Base-by-base conservation (phyloP, 1,139 yeast species). In the Candida glucosophila region DNA sequence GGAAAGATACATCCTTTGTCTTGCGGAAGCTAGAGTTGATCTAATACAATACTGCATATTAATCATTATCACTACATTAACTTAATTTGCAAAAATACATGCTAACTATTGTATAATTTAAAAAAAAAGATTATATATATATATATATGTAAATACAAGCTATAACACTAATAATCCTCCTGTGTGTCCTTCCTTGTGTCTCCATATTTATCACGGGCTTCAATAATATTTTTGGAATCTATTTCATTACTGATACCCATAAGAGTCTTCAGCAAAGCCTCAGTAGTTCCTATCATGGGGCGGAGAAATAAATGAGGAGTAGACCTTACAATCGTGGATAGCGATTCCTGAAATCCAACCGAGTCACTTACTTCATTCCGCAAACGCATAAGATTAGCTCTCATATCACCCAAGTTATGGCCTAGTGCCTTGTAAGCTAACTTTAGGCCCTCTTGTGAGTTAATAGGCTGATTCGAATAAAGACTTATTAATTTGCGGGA, bases 251-350 rank as follows among this genome's bases (percentile, higher is more conserved):
- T 76, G 6, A 88, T 65, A 2, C 97, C 97, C 58, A 85, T 67
- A 29, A 88, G 57, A 0, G 95, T 70, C 43, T 76, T 81, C 12
- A 90, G 79, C 3, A 88, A 64, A 0, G 94, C 94, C 46, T 86
- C 96, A 0, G 96, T 82, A 0, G 95, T 86, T 2, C 96, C 97
- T 37, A 88, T 86, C 42, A 85, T 67, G 2, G 97, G 96, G 24
- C 96, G 55, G 3, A 88, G 67, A 11, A 88, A 52, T 6, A 86
- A 77, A 13, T 83, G 71, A 0, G 96, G 96, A 1, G 94, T 74
- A 1, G 80, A 83, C 37, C 70, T 72, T 15, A 81, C 75, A n/a
- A 85, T 62, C 1, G 82, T 74, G 13, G 60, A 57, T 2, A 80
- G 67, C 1, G 86, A 82, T 5, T 74, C 80, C 33, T 72, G 79